Evolutionary conservation across 2,329 filamentous ascomycete genomes (phyloP), one percentile per base, ranked within the genome.

Genomic region (Apiospora marii): DNA sequence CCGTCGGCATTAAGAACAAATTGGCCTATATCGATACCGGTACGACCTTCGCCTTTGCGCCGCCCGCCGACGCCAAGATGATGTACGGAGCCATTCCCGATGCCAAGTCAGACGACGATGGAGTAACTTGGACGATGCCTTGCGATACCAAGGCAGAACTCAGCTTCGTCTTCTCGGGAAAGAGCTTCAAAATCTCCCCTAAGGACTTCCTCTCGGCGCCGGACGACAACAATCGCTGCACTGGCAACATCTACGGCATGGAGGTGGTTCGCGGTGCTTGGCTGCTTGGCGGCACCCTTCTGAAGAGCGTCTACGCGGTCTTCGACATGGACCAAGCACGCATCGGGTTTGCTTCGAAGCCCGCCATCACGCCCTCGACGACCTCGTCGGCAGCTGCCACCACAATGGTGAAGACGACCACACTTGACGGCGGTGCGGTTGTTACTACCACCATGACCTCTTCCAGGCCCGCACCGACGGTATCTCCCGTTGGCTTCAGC

Each of bases 241-340:
- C 89, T 24, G 95, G 93, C 80, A 95, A 93, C 77, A 89, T 97
- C 48, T 92, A 94, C 70, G 93, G 92, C 1, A 87, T 90, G 37
- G 88, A 92, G 79, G 90, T 93, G 19, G 91, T 94, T 67, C 83
- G 86, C 0, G 86, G 85, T 77, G 77, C 91, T 41, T 97, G 94
- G 94, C 86, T 98, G n/a, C 82, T 97, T 0, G 95, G 95, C 1
- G 94, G 95, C 76, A 90, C 92, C 0, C 97, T 97, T 77, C 83
- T 98, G 74, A 97, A 97, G 84, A 97, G 97, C 77, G 94, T 97
- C 22, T 97, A 97, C 80, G 87, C 90, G 1, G 92, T 96, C 34
- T 97, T 97, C 80, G 95, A 98, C 80, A 90, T 89, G 70, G 94
- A 96, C 74, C 79, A 90, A 75, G 83, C 81, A 61, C 88, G 87